These are phyloP conservation scores for Carpinus viminea DNA, from an alignment of 306 rosid genomes.

Conservation along the genomic window DNA sequence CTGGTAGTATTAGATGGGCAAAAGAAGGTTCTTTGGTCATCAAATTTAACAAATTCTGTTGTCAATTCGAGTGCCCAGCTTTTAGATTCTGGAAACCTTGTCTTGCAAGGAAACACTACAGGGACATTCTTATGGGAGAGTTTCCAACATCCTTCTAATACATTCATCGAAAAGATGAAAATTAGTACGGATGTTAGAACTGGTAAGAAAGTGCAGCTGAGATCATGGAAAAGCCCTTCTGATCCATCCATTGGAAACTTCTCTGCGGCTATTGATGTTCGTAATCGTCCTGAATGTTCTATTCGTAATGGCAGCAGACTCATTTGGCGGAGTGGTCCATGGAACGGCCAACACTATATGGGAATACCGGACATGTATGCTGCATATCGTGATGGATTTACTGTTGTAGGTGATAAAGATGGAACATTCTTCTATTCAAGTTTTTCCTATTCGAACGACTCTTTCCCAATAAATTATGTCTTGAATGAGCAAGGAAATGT, in stretches of 20 bases:
- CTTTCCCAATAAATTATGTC: background rate
- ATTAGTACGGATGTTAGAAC: too few species aligned
- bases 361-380: conserved; percentile 16
- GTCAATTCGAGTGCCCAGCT: conserved; percentile 28
- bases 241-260: too few species aligned
- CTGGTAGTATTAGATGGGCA: conserved; percentile 13
- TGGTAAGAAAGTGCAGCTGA: too few species aligned
- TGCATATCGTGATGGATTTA: conserved; percentile 14
- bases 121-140: conserved; percentile 41
- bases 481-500: conserved; percentile 18
- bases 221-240: too few species aligned
- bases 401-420: background rate
- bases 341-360: conserved; percentile 24
- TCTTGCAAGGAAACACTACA: conserved; percentile 23
- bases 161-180: too few species aligned
- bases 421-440: background rate
- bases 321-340: background rate
- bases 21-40: conserved; percentile 33
- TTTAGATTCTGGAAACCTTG: conserved; percentile 35
- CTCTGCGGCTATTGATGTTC: too few species aligned
- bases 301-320: too few species aligned
- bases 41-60: conserved; percentile 30
- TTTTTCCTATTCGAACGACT: background rate
- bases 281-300: too few species aligned
- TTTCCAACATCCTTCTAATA: conserved; percentile 12